Base-by-base conservation (phyloP, 2,329 filamentous ascomycete species). In the Pseudogymnoascus sp. region DNA sequence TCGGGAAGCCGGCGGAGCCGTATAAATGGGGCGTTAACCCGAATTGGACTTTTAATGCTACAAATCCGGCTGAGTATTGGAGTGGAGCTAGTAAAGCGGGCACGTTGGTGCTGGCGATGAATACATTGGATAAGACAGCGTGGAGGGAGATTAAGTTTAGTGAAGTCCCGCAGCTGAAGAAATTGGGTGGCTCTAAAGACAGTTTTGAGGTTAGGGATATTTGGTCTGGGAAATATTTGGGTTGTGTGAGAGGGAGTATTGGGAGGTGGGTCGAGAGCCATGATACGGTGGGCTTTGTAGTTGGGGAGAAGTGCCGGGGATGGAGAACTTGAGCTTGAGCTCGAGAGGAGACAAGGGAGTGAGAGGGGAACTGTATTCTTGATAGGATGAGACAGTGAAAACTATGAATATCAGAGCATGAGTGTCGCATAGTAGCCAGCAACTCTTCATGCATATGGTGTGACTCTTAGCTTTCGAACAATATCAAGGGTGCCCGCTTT, bases 51-150 rank as follows among this genome's bases (percentile, higher is more conserved):
- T 83, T 77, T 69, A 79, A 84, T 66, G 67, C 71, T n/a, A 76
- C 75, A 0, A 71, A 78, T 63, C 81, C 80, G 3, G 79, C 81
- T 1, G 77, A 81, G 70, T 82, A 77, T 70, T 83, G 79, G 79
- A 73, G 76, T 1, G 80, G 80, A 0, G 70, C 70, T 22, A 79
- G 75, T 2, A 71, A 70, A 6, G 67, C 74, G n/a, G 80, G 79
- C 1, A 76, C 75, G 12, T 73, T 81, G 41, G 75, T 81, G 14
- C 73, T 82, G 28, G 71, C 81, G 66, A 68, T 82, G 24, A 83
- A 83, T 68, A 76, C 77, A 1, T 61, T 74, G 16, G 67, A 73
- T 0, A 62, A 68, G 2, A 71, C 67, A 2, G 68, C 68, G 24
- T 72, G 66, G 24, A 79, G 78, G 70, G 72, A 70, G 19, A 75